These are phyloP conservation scores for Sphagnurus paluster DNA, from an alignment of 1,284 basidiomycete species.

Conservation along the genomic window DNA sequence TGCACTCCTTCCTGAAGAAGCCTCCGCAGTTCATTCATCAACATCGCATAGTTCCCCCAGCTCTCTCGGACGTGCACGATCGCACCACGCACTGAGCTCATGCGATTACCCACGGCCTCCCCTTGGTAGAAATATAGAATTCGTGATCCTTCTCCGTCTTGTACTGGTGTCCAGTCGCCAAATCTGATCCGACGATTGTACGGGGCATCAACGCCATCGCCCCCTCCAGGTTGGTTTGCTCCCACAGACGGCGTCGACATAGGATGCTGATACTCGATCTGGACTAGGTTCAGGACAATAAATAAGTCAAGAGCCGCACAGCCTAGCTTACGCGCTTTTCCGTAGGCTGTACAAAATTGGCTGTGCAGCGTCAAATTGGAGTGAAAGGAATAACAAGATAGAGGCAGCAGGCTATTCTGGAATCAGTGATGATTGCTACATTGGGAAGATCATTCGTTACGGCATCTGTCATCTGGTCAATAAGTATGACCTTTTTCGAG, in stretches of 20 bases:
- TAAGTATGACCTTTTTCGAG: too few species aligned
- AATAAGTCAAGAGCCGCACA: too few species aligned
- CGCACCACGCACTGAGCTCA: constrained; percentile 7
- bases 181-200: constrained; percentile 13
- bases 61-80: constrained; percentile 14
- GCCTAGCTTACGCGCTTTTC: constrained; percentile 1
- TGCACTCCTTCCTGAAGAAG: constrained; percentile 7
- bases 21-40: constrained; percentile 12
- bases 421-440: too few species aligned
- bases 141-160: not conserved
- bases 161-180: constrained; percentile 13
- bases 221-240: not conserved
- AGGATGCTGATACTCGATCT: not conserved
- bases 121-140: constrained; percentile 11
- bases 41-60: constrained; percentile 11
- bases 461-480: too few species aligned
- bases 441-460: too few species aligned
- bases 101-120: constrained; percentile 8
- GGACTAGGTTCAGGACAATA: too few species aligned
- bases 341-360: constrained; percentile 1
- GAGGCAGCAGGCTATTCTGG: too few species aligned
- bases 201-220: constrained; percentile 2
- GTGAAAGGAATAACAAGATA: too few species aligned
- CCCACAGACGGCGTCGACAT: not conserved
- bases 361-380: too few species aligned